Conservation (phyloP, 495 filamentous ascomycete species). For the Lasiosphaeria ovina region DNA sequence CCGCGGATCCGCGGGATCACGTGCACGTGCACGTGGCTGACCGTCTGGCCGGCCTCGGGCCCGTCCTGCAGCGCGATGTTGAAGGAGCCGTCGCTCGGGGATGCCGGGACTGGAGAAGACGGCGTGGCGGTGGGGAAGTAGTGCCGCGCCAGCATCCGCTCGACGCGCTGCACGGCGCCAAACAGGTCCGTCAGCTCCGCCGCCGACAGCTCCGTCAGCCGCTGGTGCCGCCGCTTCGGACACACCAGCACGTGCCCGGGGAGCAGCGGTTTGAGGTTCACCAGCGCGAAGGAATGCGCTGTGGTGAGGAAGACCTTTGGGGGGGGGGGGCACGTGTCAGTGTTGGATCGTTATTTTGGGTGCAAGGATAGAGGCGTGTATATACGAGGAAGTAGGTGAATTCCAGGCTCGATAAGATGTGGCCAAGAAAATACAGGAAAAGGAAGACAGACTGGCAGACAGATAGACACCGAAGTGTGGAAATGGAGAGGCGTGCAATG, state of each 20-base stretch:
- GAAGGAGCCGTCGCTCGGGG: conserved; percentile 52
- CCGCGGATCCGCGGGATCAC: conserved; percentile 72
- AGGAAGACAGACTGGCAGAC: not conserved
- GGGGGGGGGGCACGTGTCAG: conserved; percentile 1
- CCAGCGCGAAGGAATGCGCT: conserved; percentile 74
- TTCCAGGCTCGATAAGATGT: not conserved
- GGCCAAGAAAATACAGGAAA: not conserved
- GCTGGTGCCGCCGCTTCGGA: conserved; percentile 60
- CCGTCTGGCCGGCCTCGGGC: conserved; percentile 78
- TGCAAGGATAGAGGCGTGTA: not conserved
- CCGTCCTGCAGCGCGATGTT: conserved; percentile 97
- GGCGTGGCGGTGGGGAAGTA: conserved; percentile 50
- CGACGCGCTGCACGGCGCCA: conserved; percentile 74
- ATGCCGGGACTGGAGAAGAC: not conserved
- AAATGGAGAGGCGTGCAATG: not conserved
- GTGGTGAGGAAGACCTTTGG: conserved; percentile 79
- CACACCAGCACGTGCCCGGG: conserved; percentile 90
- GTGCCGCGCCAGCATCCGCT: conserved; percentile 70
- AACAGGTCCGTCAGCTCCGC: conserved; percentile 83
- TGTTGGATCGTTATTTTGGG: not conserved
- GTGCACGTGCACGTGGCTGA: conserved; percentile 90
- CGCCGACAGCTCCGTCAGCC: conserved; percentile 70
- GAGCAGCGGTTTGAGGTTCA: conserved; percentile 92
- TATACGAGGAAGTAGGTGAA: not conserved
- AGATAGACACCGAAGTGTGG: not conserved